Evolutionary conservation across 2,329 filamentous ascomycete genomes (phyloP).

Genomic region (Fonsecaea multimorphosa): DNA sequence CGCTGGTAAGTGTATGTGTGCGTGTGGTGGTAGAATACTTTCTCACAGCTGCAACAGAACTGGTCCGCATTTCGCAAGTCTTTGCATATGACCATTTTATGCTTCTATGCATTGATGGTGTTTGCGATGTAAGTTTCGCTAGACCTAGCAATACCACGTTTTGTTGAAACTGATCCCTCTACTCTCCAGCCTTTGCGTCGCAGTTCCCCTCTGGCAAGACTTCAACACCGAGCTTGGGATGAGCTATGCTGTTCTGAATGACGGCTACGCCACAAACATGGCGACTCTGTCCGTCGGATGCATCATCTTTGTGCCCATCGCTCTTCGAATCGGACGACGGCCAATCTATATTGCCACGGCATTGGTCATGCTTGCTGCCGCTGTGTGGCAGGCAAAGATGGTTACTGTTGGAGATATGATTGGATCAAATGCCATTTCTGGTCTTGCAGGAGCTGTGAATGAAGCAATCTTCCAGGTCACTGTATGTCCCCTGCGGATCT

Average conservation of each 20-base stretch:
- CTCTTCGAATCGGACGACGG: constrained; percentile 51
- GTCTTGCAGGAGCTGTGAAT: constrained; percentile 50
- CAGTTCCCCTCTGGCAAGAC: constrained; percentile 49
- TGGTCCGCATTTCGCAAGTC: constrained; percentile 39
- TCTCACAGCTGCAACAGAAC: constrained; percentile 11
- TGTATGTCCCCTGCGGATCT: constrained; percentile 25
- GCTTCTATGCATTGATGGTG: constrained; percentile 42
- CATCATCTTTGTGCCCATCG: constrained; percentile 52
- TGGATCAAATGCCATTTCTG: constrained; percentile 49
- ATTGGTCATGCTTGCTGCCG: constrained; percentile 44
- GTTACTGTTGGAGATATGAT: constrained; percentile 50
- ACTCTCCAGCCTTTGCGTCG: constrained; percentile 44
- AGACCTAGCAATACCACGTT: background rate
- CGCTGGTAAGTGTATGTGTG: constrained; percentile 34
- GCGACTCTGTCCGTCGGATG: constrained; percentile 49
- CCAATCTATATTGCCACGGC: constrained; percentile 51
- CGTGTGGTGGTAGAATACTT: background rate
- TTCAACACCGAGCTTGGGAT: constrained; percentile 51
- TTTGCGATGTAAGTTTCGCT: constrained; percentile 38
- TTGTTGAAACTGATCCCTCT: background rate
- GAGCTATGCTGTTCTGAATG: constrained; percentile 48
- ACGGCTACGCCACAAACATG: constrained; percentile 51
- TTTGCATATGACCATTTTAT: constrained; percentile 41
- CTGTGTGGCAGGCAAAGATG: constrained; percentile 52
- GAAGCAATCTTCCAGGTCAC: constrained; percentile 54